Evolutionary conservation across 805 yeast genomes (phyloP), one percentile per base, ranked within the genome.

Genomic region (Gaillardinia entomophila): DNA sequence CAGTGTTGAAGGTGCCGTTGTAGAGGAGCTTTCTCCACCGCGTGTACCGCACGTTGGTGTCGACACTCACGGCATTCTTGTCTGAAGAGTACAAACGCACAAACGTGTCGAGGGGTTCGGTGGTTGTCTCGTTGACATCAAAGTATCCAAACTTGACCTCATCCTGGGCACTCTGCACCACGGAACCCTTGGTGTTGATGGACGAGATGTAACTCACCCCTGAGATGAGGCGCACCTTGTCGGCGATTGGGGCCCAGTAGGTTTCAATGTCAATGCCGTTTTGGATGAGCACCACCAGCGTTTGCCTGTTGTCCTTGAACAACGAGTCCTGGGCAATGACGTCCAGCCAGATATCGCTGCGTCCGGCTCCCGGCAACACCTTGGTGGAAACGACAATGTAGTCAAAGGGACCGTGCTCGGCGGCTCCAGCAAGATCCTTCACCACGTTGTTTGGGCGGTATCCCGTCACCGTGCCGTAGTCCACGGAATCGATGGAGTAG

Each of bases 401-500:
- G 36, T 64, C 70, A 38, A 54, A 64, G 1, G 52, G 47, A 3
- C 60, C 61, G 23, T 31, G 36, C 4, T 34, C 32, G 12, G 51
- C 45, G 11, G 66, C 59, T 1, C 81, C 81, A 6, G 65, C 73
- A 3, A 68, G 67, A 0, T 73, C 63, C 15, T 62, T 53, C 12
- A 58, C 66, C 38, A 71, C 24, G 61, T 55, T 40, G 52, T 57
- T 23, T 42, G 90, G 90, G 40, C 57, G 68, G 77, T 80, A 82
- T 25, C 54, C 46, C 12, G 57, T 47, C 26, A 79, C 44, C 5
- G 56, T 40, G 8, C 90, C 89, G 48, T 82, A 79, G 41, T 78
- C 82, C 23, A 65, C 55, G 0, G 87, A 80, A 26, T 75, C 67
- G 35, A 82, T 71, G 22, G 65, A 62, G 52, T 69, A 81, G 1